Base-by-base conservation (phyloP, 495 filamentous ascomycete species). In the Penicillium bialowiezense region DNA sequence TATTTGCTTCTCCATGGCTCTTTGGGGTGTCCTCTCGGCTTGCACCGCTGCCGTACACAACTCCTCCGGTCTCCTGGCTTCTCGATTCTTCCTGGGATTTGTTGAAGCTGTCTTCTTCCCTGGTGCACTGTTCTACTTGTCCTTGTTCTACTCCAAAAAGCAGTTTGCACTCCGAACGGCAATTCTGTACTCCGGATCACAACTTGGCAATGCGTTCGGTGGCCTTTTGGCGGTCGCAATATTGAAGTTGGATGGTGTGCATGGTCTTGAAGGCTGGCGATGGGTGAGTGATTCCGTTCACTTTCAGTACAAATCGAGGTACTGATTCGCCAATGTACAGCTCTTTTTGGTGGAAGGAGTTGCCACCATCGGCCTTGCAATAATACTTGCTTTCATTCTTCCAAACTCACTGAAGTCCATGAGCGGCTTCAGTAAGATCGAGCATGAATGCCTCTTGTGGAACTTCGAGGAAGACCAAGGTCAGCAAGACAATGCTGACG, bases 211-310 rank as follows among this genome's bases (percentile, higher is more conserved):
- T 33, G 64, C 72, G 7, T 76, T 75, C 50, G 63, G 64, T 8
- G 73, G 74, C n/a, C 58, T 76, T 8, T 69, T 78, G 44, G 63
- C 70, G 13, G 71, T 49, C 12, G 48, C 46, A 18, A 43, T 56
- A 3, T 41, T 51, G 43, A 42, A 44, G 5, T 34, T 56, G 29
- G 40, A 42, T 19, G 53, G 48, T 5, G 42, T 41, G 6, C 62
- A 75, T 21, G 80, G 78, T 38, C 88, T 87, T 48, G 58, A 62
- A 2, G 89, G 87, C 28, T 95, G 89, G 89, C 71, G 88, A 41
- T 92, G 89, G 89, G 74, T 78, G 49, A 37, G 43, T 7, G 17
- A 9, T 20, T 14, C 19, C 1, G n/a, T 8, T 1, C 5, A 0
- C 9, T n/a, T 5, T 21, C 13, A 17, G 5, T 14, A 12, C 12